Percentiles rank a stretch among this genome's conserved stretches.
Conservation (phyloP, 257 asterid genomes). For the Galeopsis tetrahit region DNA sequence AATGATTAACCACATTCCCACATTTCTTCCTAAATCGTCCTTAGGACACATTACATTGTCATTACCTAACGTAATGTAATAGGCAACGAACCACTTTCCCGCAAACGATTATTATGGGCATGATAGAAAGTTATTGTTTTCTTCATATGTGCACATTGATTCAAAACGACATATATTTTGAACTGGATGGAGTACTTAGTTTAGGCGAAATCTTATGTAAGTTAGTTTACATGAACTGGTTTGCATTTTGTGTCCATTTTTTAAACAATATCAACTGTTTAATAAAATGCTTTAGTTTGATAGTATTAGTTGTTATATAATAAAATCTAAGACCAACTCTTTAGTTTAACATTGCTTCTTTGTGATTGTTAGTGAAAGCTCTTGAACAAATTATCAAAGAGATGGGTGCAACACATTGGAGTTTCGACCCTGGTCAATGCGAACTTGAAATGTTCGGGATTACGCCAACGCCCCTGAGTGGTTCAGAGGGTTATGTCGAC, state of each 20-base stretch:
- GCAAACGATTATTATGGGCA: too few species aligned
- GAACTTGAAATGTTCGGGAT: slow-evolving; percentile 58
- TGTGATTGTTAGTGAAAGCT: slow-evolving; percentile 58
- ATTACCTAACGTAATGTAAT: neutral
- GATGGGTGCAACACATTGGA: slow-evolving; percentile 85
- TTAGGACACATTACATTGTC: neutral
- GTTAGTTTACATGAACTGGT: too few species aligned
- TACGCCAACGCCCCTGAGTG: slow-evolving; percentile 45
- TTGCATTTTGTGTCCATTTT: too few species aligned
- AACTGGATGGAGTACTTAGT: neutral
- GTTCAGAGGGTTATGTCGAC: slow-evolving; percentile 54
- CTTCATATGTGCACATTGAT: neutral
- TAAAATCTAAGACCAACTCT: neutral
- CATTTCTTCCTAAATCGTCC: neutral
- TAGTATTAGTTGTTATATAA: too few species aligned
- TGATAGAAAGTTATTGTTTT: neutral
- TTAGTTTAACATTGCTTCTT: neutral
- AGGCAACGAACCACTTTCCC: too few species aligned
- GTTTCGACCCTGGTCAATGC: slow-evolving; percentile 64
- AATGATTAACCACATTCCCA: too few species aligned
- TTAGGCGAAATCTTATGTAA: too few species aligned
- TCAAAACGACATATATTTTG: neutral
- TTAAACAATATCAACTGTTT: too few species aligned
- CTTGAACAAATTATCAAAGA: slow-evolving; percentile 65
- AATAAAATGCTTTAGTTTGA: too few species aligned